These are phyloP conservation scores for Pichia kudriavzevii DNA, from an alignment of 1,139 yeast genomes.

Conservation along the genomic window DNA sequence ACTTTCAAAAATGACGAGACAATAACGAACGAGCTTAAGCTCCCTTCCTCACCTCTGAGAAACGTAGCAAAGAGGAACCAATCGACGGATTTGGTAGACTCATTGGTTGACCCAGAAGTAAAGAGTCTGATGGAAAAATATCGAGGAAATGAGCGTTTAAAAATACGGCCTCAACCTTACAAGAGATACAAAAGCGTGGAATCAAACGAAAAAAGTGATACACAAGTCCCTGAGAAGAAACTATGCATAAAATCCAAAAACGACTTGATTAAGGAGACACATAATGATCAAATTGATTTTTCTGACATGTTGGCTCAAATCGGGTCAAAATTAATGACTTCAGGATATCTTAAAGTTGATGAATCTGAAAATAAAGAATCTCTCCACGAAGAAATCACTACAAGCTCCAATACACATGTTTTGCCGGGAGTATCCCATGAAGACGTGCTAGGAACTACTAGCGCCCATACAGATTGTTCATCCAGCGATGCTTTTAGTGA, in stretches of 20 bases:
- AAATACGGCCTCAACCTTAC: conserved; percentile 1
- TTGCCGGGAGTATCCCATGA: background rate
- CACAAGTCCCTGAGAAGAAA: background rate
- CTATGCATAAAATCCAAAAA: too few species aligned
- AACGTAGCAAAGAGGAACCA: too few species aligned
- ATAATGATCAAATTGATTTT: conserved; percentile 16
- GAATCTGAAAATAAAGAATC: background rate
- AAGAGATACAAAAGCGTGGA: too few species aligned
- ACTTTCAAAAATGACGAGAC: background rate
- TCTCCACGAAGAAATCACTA: background rate
- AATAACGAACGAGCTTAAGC: background rate
- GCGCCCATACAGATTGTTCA: background rate
- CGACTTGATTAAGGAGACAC: background rate
- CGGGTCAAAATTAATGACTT: conserved; percentile 13
- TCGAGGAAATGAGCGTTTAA: background rate
- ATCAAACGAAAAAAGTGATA: conserved; percentile 2
- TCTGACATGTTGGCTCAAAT: conserved; percentile 22
- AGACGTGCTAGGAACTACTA: background rate
- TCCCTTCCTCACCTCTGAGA: conserved; percentile 16
- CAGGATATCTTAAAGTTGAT: background rate
- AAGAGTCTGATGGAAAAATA: conserved; percentile 21
- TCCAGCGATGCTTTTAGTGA: conserved; percentile 24
- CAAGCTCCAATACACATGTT: background rate
- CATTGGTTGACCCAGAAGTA: conserved; percentile 23
- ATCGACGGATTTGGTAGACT: conserved; percentile 4